Evolutionary conservation across 2,329 filamentous ascomycete genomes (phyloP).

Genomic region (Epichloe sylvatica): DNA sequence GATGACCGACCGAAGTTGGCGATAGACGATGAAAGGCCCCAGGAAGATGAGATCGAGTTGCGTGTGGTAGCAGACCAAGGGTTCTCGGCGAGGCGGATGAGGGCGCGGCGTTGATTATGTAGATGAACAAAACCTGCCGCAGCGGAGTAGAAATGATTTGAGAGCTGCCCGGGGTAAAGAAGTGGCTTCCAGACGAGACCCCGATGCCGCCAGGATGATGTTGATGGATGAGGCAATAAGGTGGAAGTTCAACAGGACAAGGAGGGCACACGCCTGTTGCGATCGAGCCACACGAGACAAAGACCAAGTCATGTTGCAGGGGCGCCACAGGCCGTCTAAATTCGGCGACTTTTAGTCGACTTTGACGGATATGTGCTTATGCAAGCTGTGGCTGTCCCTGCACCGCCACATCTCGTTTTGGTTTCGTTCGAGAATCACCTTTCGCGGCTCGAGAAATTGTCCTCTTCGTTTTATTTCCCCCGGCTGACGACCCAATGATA

Average conservation of each 20-base stretch:
- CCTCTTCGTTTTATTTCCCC: too few species aligned
- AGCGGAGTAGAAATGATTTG: constrained; percentile 2
- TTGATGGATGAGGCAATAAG: not conserved
- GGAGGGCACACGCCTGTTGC: not conserved
- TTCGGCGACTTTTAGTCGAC: too few species aligned
- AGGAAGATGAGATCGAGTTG: not conserved
- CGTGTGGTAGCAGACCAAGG: not conserved
- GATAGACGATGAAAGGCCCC: not conserved
- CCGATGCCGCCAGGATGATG: constrained; percentile 1
- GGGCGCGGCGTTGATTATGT: not conserved
- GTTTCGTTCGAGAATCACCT: too few species aligned
- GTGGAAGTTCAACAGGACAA: not conserved
- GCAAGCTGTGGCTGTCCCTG: too few species aligned
- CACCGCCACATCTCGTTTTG: too few species aligned
- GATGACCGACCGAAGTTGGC: not conserved
- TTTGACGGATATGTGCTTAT: too few species aligned
- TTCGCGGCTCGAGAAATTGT: too few species aligned
- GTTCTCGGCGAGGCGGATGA: not conserved
- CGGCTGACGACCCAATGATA: too few species aligned
- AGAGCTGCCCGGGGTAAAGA: not conserved
- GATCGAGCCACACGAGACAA: too few species aligned
- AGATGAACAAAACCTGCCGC: not conserved
- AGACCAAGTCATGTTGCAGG: too few species aligned
- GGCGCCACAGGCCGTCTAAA: too few species aligned
- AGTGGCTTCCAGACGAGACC: constrained; percentile 4